A percentile compares a stretch with the other conserved stretches of the same genome.
phyloP scores from a whole-genome alignment of 805 yeast species.

The Wickerhamiella azyma region DNA sequence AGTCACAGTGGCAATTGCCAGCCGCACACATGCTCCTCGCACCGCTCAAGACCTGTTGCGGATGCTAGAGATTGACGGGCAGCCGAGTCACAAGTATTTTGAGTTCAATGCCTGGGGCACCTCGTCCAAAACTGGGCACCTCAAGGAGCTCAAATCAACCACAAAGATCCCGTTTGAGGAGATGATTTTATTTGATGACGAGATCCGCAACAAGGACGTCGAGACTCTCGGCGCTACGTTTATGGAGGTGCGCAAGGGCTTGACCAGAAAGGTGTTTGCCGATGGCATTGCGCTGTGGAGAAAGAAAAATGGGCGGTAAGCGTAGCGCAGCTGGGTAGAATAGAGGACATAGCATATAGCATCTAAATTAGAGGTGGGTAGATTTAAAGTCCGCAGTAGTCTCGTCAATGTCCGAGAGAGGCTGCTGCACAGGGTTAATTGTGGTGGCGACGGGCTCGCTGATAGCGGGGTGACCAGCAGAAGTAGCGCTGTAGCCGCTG shows the following conservation, averaged over 20 bases:
- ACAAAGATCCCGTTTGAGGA: constrained; percentile 36
- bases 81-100: constrained; percentile 39
- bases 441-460: background rate
- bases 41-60: constrained; percentile 52
- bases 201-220: constrained; percentile 63
- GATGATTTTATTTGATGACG: constrained; percentile 68
- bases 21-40: constrained; percentile 67
- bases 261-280: constrained; percentile 11
- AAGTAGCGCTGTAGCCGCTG: background rate
- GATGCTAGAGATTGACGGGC: constrained; percentile 38
- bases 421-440: background rate
- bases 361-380: background rate
- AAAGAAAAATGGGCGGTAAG: background rate
- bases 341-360: background rate
- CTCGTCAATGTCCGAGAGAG: background rate
- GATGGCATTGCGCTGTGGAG: constrained; percentile 18
- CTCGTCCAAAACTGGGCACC: constrained; percentile 41
- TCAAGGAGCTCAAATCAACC: constrained; percentile 34
- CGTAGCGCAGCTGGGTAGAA: background rate
- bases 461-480: background rate
- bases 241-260: constrained; percentile 44
- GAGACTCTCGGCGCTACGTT: constrained; percentile 52
- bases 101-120: constrained; percentile 30
- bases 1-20: constrained; percentile 52
- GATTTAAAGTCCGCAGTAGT: background rate